These are phyloP conservation scores for Phalaenopsis equestris DNA, from an alignment of 106 monocot species.

Conservation along the genomic window DNA sequence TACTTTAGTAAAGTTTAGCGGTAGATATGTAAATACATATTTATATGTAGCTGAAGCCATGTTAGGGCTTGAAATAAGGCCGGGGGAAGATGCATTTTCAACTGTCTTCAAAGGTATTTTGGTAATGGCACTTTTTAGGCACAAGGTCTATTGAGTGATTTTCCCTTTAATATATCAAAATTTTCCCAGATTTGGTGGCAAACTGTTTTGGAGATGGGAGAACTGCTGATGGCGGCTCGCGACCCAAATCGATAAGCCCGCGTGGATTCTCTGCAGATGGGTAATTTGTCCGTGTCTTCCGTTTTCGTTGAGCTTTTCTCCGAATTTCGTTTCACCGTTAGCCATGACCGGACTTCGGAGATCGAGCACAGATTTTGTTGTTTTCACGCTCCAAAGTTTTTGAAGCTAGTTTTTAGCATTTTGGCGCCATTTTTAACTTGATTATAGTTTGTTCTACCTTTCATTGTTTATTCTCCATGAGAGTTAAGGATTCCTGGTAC, in stretches of 20 bases:
- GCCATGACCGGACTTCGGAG: neutral
- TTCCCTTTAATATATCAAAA: too few relatives aligned
- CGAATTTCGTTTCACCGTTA: neutral
- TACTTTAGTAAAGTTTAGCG: too few relatives aligned
- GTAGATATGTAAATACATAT: too few relatives aligned
- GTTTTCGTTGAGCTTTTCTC: neutral
- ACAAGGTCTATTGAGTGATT: too few relatives aligned
- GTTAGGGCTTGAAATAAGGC: too few relatives aligned
- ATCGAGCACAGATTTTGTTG: neutral
- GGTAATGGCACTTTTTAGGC: too few relatives aligned
- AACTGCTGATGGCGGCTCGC: neutral
- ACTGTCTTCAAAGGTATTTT: too few relatives aligned
- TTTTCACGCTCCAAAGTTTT: neutral
- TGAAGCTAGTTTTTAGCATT: neutral
- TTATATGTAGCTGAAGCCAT: too few relatives aligned
- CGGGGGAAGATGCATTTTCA: too few relatives aligned
- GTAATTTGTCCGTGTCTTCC: neutral
- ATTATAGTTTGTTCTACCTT: neutral
- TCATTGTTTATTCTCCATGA: neutral
- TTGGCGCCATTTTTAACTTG: neutral
- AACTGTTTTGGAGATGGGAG: slow-evolving; percentile 1
- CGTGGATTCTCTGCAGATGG: neutral
- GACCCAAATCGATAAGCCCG: neutral
- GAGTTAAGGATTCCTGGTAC: neutral
- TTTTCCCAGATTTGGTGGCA: neutral